These are phyloP conservation scores for Moesziomyces parantarcticus DNA, from an alignment of 1,284 basidiomycete genomes.

Conservation along the genomic window DNA sequence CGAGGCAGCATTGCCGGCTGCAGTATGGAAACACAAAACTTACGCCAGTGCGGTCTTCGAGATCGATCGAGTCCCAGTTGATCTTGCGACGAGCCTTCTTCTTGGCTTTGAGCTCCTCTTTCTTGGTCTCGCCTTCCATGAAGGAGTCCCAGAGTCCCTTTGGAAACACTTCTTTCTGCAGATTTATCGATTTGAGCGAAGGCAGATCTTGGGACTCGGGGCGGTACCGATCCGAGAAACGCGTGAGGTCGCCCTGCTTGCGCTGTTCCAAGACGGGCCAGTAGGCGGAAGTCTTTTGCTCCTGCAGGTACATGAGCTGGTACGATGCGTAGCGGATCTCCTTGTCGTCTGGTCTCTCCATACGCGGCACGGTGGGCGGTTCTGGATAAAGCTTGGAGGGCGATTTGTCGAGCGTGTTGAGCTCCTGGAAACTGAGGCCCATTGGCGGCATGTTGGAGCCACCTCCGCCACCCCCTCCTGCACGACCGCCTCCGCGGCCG, in stretches of 20 bases:
- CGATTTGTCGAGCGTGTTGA: slow-evolving; percentile 49
- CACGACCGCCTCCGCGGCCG: slow-evolving; percentile 44
- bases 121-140: slow-evolving; percentile 58
- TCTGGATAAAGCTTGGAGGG: slow-evolving; percentile 54
- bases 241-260: slow-evolving; percentile 49
- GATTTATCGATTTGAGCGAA: slow-evolving; percentile 45
- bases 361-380: slow-evolving; percentile 24
- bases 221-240: slow-evolving; percentile 61
- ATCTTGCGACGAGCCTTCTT: slow-evolving; percentile 48
- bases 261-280: slow-evolving; percentile 45
- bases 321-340: slow-evolving; percentile 51
- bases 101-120: slow-evolving; percentile 48
- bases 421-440: slow-evolving; percentile 50
- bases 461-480: slow-evolving; percentile 13
- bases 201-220: slow-evolving; percentile 52
- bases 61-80: slow-evolving; percentile 60
- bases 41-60: slow-evolving; percentile 50
- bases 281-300: slow-evolving; percentile 51
- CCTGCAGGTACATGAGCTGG: slow-evolving; percentile 50
- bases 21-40: background rate
- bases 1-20: too few species aligned
- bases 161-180: slow-evolving; percentile 63
- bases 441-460: slow-evolving; percentile 43
- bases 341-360: slow-evolving; percentile 44
- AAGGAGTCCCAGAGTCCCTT: slow-evolving; percentile 61